Conservation (phyloP, 768 basidiomycete genomes). For the Boletus fagicola region DNA sequence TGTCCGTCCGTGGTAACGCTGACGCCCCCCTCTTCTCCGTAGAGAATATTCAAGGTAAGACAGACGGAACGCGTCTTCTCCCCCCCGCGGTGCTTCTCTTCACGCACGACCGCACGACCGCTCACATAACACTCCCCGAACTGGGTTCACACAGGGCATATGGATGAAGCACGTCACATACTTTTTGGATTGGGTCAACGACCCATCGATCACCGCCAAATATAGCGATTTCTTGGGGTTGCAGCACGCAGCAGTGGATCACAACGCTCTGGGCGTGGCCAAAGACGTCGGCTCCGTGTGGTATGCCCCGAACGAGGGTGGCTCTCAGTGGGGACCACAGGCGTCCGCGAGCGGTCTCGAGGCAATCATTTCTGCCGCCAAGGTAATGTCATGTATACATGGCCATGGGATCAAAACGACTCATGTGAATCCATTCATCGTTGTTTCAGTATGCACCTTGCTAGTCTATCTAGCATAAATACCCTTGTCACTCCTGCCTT, state of each 20-base stretch:
- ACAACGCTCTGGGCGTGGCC: slow-evolving; percentile 38
- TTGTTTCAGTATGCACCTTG: slow-evolving; percentile 21
- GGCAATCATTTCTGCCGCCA: slow-evolving; percentile 29
- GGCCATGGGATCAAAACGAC: background rate
- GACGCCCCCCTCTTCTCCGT: background rate
- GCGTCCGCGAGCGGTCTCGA: slow-evolving; percentile 31
- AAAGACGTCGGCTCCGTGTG: slow-evolving; percentile 42
- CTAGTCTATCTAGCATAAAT: background rate
- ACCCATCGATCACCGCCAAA: slow-evolving; percentile 41
- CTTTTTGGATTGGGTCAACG: slow-evolving; percentile 47
- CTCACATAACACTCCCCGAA: background rate
- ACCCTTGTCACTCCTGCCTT: background rate
- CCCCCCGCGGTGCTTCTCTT: too few relatives aligned
- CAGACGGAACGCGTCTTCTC: background rate
- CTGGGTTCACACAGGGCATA: slow-evolving; percentile 27
- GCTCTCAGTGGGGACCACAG: slow-evolving; percentile 31
- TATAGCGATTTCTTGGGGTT: slow-evolving; percentile 37
- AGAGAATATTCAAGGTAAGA: slow-evolving; percentile 35
- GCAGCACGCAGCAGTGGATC: slow-evolving; percentile 40
- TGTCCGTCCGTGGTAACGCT: background rate
- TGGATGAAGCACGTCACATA: slow-evolving; percentile 54
- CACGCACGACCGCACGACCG: too few relatives aligned
- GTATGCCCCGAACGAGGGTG: slow-evolving; percentile 30
- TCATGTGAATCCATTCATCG: background rate
- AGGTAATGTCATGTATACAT: slow-evolving; percentile 15